Evolutionary conservation across 2,329 filamentous ascomycete genomes (phyloP).

Genomic region (Geosmithia morbida): DNA sequence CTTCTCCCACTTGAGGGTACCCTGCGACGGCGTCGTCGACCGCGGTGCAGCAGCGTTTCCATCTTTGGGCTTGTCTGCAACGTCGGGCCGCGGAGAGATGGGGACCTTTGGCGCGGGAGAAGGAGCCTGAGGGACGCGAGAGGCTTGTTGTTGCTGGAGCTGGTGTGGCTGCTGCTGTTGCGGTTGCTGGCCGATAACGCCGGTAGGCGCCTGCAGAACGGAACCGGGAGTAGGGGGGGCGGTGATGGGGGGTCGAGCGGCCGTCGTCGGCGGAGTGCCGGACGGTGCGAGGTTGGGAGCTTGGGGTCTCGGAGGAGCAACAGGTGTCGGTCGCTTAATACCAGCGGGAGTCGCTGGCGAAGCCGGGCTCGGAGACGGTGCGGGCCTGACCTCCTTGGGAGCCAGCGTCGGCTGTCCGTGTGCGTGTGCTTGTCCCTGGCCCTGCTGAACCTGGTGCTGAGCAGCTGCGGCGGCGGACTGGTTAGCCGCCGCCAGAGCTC

Average conservation of each 20-base stretch:
- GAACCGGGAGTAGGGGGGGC: slow-evolving; percentile 12
- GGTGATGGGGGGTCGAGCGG: slow-evolving; percentile 10
- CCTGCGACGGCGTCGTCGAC: slow-evolving; percentile 9
- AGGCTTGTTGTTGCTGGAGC: not conserved
- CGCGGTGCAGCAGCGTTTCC: slow-evolving; percentile 4
- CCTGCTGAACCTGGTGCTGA: not conserved
- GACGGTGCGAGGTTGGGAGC: slow-evolving; percentile 8
- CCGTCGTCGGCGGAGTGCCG: slow-evolving; percentile 9
- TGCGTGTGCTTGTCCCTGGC: no score
- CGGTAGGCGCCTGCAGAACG: slow-evolving; percentile 21
- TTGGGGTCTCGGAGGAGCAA: slow-evolving; percentile 19
- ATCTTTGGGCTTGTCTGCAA: slow-evolving; percentile 12
- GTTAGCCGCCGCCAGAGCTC: slow-evolving; percentile 7
- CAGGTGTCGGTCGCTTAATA: slow-evolving; percentile 16
- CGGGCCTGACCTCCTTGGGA: slow-evolving; percentile 16
- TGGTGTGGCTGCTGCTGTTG: slow-evolving; percentile 9
- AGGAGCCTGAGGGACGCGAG: slow-evolving; percentile 16
- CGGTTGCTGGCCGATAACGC: slow-evolving; percentile 13
- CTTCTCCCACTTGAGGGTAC: slow-evolving; percentile 24
- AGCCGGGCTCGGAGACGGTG: slow-evolving; percentile 3
- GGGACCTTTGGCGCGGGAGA: slow-evolving; percentile 14
- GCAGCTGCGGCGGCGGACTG: slow-evolving; percentile 1
- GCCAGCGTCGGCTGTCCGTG: slow-evolving; percentile 11
- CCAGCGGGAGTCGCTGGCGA: slow-evolving; percentile 6
- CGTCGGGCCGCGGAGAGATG: slow-evolving; percentile 18